Evolutionary conservation across 2,329 filamentous ascomycete genomes (phyloP), one percentile per base, ranked within the genome.

Genomic region (Anthostomella pinea): DNA sequence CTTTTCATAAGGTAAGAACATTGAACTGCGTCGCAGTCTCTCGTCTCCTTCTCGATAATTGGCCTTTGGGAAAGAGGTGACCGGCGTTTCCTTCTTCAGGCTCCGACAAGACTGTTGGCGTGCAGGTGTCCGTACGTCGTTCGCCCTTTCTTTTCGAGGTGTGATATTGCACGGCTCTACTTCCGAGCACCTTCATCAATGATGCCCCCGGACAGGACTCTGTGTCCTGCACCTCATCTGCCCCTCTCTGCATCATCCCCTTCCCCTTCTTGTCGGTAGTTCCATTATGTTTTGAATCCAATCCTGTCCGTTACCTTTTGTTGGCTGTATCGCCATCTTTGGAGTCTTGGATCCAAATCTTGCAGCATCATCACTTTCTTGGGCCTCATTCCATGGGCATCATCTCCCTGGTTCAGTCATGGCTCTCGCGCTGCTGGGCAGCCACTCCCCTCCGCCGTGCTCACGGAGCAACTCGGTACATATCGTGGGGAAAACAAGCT

Each of bases 311-410:
- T 35, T 39, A 43, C 35, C 41, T 40, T 40, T 58, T 53, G 57
- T 53, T 58, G 53, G 50, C 48, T 60, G 53, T 64, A 45, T 51
- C 43, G 40, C 41, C 48, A 40, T 50, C 49, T 64, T 67, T 63
- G 62, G 60, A 61, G 59, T 65, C 64, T 70, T 70, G 67, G 64
- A 63, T 59, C 59, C 56, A 41, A 54, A 62, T 60, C 54, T 63
- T 60, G 51, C 46, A 53, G 59, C 43, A 50, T 53, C 49, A 48
- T 47, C 42, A 40, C 38, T 53, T 57, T 58, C 52, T 60, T 60
- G 57, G 52, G 40, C 44, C 46, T 53, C 46, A 42, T 54, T 52
- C 53, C 50, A 57, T 49, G 46, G 45, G 37, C 48, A 20, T 35
- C 41, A 19, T 29, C 37, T 39, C 17, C 40, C 33, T 41, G 41